Evolutionary conservation across 805 yeast genomes (phyloP), one percentile per base, ranked within the genome.

Genomic region (Helenozyma baotianmanensis): DNA sequence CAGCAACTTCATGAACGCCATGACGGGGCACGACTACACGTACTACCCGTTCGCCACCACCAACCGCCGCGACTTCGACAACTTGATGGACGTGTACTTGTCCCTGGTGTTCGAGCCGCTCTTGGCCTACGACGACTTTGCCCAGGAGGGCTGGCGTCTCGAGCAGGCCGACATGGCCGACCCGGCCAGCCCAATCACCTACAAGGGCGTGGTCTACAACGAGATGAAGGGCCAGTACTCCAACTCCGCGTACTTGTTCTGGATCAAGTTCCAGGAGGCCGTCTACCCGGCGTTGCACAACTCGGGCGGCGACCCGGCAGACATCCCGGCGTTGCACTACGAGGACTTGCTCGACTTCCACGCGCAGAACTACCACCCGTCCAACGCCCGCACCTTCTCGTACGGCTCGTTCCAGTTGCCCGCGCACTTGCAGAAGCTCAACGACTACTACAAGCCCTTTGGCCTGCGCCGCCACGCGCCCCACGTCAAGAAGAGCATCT

Each of bases 181-280:
- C 52, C 62, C 64, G 11, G 38, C 48, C 0, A 70, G 85, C 10
- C 83, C 86, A 1, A 53, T 92, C 25, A 67, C 65, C 4, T 86
- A 87, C 58, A 92, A 92, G 58, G 98, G 98, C 28, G 98, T 92
- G 21, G 98, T 92, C 2, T 92, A 84, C 56, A 92, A 92, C 54
- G 98, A 92, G 62, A 92, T 92, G 98, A 92, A 92, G 60, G 98
- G 98, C 7, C 97, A 90, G 59, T 76, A 86, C 53, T 83, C 96
- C 0, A 90, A 87, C 56, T 76, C 96, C 0, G 76, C 89, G 3
- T 92, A 92, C 57, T 74, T 80, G 42, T 88, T 72, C 54, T 90
- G 89, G 76, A 85, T 81, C 50, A 76, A 80, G 42, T 90, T 80
- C 64, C 87, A 84, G 51, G 84, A 86, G 58, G 63, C 84, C 6